phyloP scores from a whole-genome alignment of 352 stramenopile genomes.

The Globisporangium spiculum region DNA sequence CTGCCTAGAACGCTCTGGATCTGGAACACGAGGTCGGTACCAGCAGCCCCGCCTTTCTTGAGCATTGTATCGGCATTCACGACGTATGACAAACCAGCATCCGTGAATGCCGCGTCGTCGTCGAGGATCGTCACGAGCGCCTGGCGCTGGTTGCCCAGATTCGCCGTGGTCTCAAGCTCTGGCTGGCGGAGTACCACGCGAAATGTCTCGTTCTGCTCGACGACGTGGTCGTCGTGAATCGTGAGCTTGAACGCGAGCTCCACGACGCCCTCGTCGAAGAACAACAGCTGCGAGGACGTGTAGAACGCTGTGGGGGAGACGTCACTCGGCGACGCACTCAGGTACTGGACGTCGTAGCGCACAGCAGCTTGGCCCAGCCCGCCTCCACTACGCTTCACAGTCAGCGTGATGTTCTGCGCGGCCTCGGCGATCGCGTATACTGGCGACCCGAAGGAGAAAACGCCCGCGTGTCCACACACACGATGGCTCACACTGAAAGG shows the following conservation, averaged over 20 bases:
- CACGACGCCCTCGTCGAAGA: slow-evolving; percentile 80
- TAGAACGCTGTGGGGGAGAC: slow-evolving; percentile 87
- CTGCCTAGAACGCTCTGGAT: slow-evolving; percentile 56
- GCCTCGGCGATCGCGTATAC: slow-evolving; percentile 83
- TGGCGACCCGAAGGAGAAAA: slow-evolving; percentile 86
- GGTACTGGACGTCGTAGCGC: slow-evolving; percentile 82
- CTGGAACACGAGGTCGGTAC: slow-evolving; percentile 41
- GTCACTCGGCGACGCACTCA: slow-evolving; percentile 71
- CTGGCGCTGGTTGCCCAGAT: slow-evolving; percentile 58
- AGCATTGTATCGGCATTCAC: slow-evolving; percentile 26
- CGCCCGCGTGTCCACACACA: slow-evolving; percentile 89
- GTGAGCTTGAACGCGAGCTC: slow-evolving; percentile 87
- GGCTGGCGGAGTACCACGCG: slow-evolving; percentile 47
- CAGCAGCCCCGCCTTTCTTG: slow-evolving; percentile 35
- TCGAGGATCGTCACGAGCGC: slow-evolving; percentile 74
- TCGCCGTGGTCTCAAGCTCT: slow-evolving; percentile 19
- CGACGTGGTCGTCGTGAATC: slow-evolving; percentile 89
- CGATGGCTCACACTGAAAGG: slow-evolving; percentile 58
- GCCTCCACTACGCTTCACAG: slow-evolving; percentile 82
- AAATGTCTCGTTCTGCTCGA: slow-evolving; percentile 71
- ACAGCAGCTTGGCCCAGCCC: slow-evolving; percentile 74
- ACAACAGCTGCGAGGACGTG: slow-evolving; percentile 73
- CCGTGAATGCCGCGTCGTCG: slow-evolving; percentile 41
- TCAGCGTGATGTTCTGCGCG: slow-evolving; percentile 71
- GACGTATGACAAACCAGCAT: slow-evolving; percentile 41